Evolutionary conservation across 2,329 filamentous ascomycete genomes (phyloP), one percentile per base, ranked within the genome.

Genomic region (Sclerotinia spermophila): DNA sequence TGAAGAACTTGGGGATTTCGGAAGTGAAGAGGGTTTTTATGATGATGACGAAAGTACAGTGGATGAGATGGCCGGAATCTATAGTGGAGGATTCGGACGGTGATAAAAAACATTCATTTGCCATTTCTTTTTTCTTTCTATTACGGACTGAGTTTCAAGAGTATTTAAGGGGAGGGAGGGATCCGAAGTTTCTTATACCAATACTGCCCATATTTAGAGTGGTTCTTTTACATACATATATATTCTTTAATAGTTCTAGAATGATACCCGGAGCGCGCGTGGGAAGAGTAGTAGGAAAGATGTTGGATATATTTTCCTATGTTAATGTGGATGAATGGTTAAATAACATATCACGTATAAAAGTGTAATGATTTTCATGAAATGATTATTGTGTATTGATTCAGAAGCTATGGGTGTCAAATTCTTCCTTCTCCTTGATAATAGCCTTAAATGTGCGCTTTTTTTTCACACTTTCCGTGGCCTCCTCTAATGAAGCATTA

Each of bases 21-120:
- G 68, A 75, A 77, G 74, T 38, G 78, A 79, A 70, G 77, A 77
- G 24, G 78, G 78, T 8, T 79, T 79, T 70, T 79, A 79, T 71
- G 78, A 79, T 71, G 78, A 79, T 74, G 78, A 79, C 71, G 76
- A 78, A 73, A 77, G 77, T 71, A 71, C 68, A 21, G 70, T 72
- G 38, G 74, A 75, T 59, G 73, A 64, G 17, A 68, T 66, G 59
- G 48, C 51, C 7, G 64, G 68, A 40, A 64, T 72, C 51, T 74
- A 71, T 59, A 68, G 70, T 24, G 73, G 67, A 30, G 48, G 64
- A 33, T 64, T 72, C 19, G 59, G 64, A 24, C 64, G 42, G 48
- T 64, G 8, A 53, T 69, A 13, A 5, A 38, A n/a, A 33, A 30
- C 40, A 8, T 55, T 55, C 15, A 19, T 66, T 66, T 60, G n/a